Evolutionary conservation across 345 rosid genomes (phyloP), one percentile per base, ranked within the genome.

Genomic region (Barbarea vulgaris): DNA sequence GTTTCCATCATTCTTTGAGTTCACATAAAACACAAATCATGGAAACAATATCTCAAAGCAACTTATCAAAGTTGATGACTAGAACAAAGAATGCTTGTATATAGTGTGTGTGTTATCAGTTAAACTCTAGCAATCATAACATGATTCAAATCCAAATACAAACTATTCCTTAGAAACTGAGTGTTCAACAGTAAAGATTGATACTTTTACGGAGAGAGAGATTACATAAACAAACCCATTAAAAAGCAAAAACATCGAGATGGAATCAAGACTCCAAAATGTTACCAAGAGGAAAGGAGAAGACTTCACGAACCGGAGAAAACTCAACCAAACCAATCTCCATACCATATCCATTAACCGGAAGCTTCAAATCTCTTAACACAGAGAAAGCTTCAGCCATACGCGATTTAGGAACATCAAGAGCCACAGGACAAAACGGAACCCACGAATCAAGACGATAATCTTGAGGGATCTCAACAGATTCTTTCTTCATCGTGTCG

Each of bases 321-420:
- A 84, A 88, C 87, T 87, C 97, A 64, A 91, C 97, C 62, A 93
- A 71, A 21, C 91, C 97, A 77, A 93, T 91, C 81, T 91, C 98
- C 87, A 88, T 83, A 14, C 87, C 96, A 71, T 91, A 91, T 21
- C 98, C 98, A 57, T 75, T 75, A 67, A 93, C 97, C 0, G 98
- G 97, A 83, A 91, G 81, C 85, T 91, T 91, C 94, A 89, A 83
- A 65, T 93, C 97, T 71, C 94, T 86, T 86, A 93, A 68, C 41
- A 91, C 90, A 27, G 91, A 85, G 79, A 91, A 91, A 5, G 90
- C 97, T 82, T 94, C 96, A 0, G 89, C 93, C 81, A 91, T 86
- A 64, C 93, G 84, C 1, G 87, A 76, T 80, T 83, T 87, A 0
- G 94, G 94, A 13, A 91, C 96, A 12, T 91, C 91, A 70, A 91